Evolutionary conservation across 306 rosid species (phyloP).

Genomic region (Clitoria ternatea): DNA sequence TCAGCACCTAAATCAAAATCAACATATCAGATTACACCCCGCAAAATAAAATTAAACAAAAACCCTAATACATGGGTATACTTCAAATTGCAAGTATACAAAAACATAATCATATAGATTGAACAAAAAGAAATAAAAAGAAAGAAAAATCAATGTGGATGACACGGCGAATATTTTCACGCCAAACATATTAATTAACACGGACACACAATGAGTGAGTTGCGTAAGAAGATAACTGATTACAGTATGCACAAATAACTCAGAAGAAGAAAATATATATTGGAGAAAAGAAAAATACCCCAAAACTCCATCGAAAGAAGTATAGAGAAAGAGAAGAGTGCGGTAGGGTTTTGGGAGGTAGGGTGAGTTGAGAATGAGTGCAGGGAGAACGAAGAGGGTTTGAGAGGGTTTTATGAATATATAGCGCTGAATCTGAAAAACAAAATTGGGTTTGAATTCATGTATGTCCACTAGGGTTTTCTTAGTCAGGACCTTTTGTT

Average conservation of each 20-base stretch:
- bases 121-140: not conserved
- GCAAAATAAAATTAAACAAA: too few species aligned
- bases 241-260: not conserved
- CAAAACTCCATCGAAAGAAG: slow-evolving; percentile 66
- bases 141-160: too few species aligned
- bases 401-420: slow-evolving; percentile 17
- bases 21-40: not conserved
- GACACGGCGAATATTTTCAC: too few species aligned
- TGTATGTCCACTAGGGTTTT: slow-evolving; percentile 48
- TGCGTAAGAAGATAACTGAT: too few species aligned
- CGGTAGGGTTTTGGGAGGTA: slow-evolving; percentile 22
- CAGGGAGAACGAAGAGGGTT: not conserved
- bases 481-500: not conserved
- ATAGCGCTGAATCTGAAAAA: not conserved
- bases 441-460: not conserved
- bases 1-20: slow-evolving; percentile 55
- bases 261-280: not conserved
- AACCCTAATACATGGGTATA: not conserved
- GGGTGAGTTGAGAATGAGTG: not conserved
- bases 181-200: too few species aligned
- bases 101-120: not conserved
- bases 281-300: slow-evolving; percentile 42
- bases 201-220: too few species aligned
- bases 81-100: not conserved
- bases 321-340: not conserved